Evolutionary conservation across 202 grass and related monocot species (phyloP).

Genomic region (Schoenoplectus triqueter): DNA sequence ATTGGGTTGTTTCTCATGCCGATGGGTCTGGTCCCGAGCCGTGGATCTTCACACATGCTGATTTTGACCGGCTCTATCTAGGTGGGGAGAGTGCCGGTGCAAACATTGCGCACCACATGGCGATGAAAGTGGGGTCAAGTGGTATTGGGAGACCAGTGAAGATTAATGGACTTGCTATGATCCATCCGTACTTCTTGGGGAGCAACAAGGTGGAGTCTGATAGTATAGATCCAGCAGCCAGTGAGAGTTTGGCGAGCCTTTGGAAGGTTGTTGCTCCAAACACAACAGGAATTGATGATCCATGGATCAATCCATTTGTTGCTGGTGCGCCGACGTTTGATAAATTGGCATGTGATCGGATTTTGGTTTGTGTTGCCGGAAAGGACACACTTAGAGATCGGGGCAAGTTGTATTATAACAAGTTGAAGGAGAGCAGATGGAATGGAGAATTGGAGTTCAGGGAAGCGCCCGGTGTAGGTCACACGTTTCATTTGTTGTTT

Average conservation of each 20-base stretch:
- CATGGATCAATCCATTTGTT: conserved; percentile 72
- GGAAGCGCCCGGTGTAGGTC: conserved; percentile 51
- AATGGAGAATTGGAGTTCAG: conserved; percentile 53
- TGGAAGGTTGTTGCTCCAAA: conserved; percentile 68
- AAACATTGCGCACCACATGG: conserved; percentile 72
- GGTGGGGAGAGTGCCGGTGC: conserved; percentile 72
- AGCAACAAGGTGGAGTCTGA: conserved; percentile 57
- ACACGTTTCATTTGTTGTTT: conserved; percentile 71
- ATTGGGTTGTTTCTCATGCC: conserved; percentile 62
- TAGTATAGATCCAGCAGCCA: conserved; percentile 40
- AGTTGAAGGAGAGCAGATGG: conserved; percentile 64
- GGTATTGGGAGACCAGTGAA: conserved; percentile 48
- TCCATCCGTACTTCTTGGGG: conserved; percentile 74
- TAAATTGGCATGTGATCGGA: conserved; percentile 48
- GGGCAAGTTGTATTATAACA: conserved; percentile 58
- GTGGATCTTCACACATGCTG: conserved; percentile 54
- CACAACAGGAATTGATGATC: conserved; percentile 65
- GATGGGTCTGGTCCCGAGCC: conserved; percentile 42
- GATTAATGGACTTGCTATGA: conserved; percentile 67
- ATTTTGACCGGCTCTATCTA: conserved; percentile 58
- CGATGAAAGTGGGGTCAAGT: conserved; percentile 51
- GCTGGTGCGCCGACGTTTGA: conserved; percentile 52
- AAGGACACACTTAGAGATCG: conserved; percentile 62
- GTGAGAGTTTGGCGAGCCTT: conserved; percentile 59
- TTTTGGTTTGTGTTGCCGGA: conserved; percentile 59